These are phyloP conservation scores for Selenicereus undatus DNA, from an alignment of 148 eudicot species.

Conservation along the genomic window DNA sequence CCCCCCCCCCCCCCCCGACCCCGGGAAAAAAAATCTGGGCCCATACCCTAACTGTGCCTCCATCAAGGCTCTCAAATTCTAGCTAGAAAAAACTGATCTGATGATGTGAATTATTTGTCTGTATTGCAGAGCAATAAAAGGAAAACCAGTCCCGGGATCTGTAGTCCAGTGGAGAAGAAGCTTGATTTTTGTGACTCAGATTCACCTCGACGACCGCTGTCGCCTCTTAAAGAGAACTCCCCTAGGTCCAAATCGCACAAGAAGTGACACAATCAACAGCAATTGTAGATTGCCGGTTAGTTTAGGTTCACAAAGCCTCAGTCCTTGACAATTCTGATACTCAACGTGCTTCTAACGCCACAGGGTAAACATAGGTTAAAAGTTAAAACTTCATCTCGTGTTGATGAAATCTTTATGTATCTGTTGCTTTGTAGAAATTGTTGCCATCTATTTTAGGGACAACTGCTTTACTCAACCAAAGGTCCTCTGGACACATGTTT, in stretches of 20 bases:
- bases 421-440: conserved; percentile 14
- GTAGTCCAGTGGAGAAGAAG: conserved; percentile 61
- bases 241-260: conserved; percentile 46
- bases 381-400: conserved; percentile 7
- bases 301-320: conserved; percentile 1
- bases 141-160: conserved; percentile 52
- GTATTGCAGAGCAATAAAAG: conserved; percentile 61
- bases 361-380: conserved; percentile 8
- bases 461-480: conserved; percentile 10
- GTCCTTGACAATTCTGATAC: conserved; percentile 11
- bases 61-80: background rate
- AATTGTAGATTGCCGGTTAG: conserved; percentile 8
- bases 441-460: conserved; percentile 1
- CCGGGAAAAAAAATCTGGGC: background rate
- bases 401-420: conserved; percentile 4
- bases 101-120: conserved; percentile 5
- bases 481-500: background rate
- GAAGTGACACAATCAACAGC: conserved; percentile 25
- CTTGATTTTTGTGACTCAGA: conserved; percentile 50
- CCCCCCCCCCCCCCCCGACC: no score
- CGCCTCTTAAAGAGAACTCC: conserved; percentile 60
- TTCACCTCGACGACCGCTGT: conserved; percentile 56
- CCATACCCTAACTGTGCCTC: background rate
- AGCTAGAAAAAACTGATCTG: background rate
- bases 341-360: conserved; percentile 17